phyloP scores from a whole-genome alignment of 2,329 filamentous ascomycete species.

The Colletotrichum sp. region DNA sequence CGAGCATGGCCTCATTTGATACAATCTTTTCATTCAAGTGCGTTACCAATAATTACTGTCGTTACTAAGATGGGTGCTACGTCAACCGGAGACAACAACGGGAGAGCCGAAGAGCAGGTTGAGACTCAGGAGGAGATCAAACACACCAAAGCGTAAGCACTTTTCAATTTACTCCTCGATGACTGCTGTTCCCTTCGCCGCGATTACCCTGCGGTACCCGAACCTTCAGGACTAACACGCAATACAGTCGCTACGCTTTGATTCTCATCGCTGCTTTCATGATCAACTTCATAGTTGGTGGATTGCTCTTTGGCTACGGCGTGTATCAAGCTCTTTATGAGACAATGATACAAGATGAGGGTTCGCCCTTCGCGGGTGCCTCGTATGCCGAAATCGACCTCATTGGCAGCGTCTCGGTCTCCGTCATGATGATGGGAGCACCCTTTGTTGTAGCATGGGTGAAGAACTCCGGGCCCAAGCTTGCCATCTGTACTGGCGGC shows the following conservation, averaged over 20 bases:
- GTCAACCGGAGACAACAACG: rapidly evolving
- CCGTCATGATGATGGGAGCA: not conserved
- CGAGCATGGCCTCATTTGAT: not conserved
- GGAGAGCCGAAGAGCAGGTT: not conserved
- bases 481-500: not conserved
- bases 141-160: not conserved
- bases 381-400: not conserved
- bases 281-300: not conserved
- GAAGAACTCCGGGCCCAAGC: not conserved
- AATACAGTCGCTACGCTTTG: not conserved
- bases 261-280: not conserved
- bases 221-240: rapidly evolving
- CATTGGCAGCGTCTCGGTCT: not conserved
- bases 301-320: not conserved
- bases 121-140: not conserved
- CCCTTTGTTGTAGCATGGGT: not conserved
- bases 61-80: not conserved
- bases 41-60: not conserved
- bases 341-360: not conserved
- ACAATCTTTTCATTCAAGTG: not conserved
- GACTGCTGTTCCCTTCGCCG: too few species aligned
- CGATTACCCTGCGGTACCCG: too few species aligned
- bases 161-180: not conserved
- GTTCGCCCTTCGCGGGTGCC: rapidly evolving
- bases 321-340: not conserved